Evolutionary conservation across 495 filamentous ascomycete species (phyloP), one percentile per base, ranked within the genome.

Genomic region (Penicillium macrosclerotiorum): DNA sequence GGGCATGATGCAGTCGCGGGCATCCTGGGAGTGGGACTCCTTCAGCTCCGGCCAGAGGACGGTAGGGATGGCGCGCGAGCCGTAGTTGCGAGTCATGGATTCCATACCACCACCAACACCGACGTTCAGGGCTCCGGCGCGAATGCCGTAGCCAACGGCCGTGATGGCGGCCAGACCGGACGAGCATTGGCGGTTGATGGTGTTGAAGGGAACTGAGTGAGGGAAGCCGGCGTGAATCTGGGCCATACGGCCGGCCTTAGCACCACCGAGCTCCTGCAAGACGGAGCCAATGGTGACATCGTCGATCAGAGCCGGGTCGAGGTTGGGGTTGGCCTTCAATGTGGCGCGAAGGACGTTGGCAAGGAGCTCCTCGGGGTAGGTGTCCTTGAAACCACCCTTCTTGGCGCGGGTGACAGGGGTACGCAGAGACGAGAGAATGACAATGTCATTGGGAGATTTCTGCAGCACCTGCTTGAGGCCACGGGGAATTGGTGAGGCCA

Each of bases 51-150:
- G 79, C 84, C 89, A 95, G n/a, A 88, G 63, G 31, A 88, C 80
- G 2, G 80, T 83, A 0, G 91, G 91, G 42, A 96, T 92, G 5
- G 91, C 91, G 42, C 81, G 72, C 0, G 73, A 79, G 6, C 84
- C 89, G 66, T 96, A 96, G 64, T 95, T 95, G 41, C 84, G 68
- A 37, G 88, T 94, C 90, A 96, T 95, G 62, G 82, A 87, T 75
- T 96, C 90, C 85, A 92, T 94, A 13, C 90, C 90, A 16, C 85
- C 91, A 26, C 83, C 90, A 40, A 96, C 80, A 49, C 90, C 90
- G n/a, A 87, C 71, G 54, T 83, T 77, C 44, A 93, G 83, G 47
- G 80, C 79, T 1, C 81, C 88, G 0, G 80, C 73, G 26, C 78
- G 76, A 52, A 95, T 93, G 34, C 83, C 75, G 18, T 85, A 79